Conservation (phyloP, 2,329 filamentous ascomycete genomes). For the Fusarium concolor region DNA sequence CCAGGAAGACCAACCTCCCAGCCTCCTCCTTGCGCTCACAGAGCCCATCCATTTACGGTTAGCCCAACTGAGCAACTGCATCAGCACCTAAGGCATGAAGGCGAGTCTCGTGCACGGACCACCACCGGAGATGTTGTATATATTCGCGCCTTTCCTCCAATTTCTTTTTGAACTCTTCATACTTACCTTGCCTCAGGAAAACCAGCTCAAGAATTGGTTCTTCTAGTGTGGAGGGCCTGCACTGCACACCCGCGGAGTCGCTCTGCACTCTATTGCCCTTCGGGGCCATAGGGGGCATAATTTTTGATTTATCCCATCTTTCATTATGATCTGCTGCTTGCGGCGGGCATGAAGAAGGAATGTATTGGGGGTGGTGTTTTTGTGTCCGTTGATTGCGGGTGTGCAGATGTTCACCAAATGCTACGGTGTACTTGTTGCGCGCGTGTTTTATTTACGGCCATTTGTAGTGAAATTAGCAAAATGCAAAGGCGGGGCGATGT, state of each 20-base stretch:
- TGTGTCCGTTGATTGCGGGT: too few relatives aligned
- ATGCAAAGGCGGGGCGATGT: not conserved
- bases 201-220: conserved; percentile 60
- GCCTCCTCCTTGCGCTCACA: not conserved
- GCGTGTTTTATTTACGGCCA: not conserved
- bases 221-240: conserved; percentile 62
- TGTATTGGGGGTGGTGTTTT: not conserved
- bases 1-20: conserved; percentile 1
- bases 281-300: conserved; percentile 65
- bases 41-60: conserved; percentile 1
- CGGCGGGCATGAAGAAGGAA: conserved; percentile 58
- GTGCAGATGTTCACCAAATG: too few relatives aligned
- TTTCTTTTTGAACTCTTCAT: conserved; percentile 56
- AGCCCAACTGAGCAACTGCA: not conserved
- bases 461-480: not conserved
- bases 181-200: conserved; percentile 64
- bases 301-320: conserved; percentile 63
- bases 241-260: conserved; percentile 66
- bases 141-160: conserved; percentile 31
- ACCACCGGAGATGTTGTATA: conserved; percentile 46
- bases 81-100: conserved; percentile 62
- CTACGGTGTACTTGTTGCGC: too few relatives aligned
- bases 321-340: conserved; percentile 57
- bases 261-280: conserved; percentile 63
- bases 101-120: conserved; percentile 53